A percentile compares a stretch with the other conserved stretches of the same genome.
These are phyloP conservation scores for Kwoniella mangroviensis DNA, from an alignment of 768 basidiomycete species.

Conservation along the genomic window DNA sequence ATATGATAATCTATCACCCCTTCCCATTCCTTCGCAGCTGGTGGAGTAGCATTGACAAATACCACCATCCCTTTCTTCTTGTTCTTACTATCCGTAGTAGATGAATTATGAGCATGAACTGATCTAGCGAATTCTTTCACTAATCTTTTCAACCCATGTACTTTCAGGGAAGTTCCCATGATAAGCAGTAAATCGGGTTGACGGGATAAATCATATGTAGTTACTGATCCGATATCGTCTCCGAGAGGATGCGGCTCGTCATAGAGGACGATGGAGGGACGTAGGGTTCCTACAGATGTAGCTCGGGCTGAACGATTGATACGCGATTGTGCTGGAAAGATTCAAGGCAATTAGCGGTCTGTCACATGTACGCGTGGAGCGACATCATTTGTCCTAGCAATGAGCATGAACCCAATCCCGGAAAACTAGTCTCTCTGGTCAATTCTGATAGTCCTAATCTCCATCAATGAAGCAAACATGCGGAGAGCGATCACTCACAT, in stretches of 20 bases:
- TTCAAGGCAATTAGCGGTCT: too few relatives aligned
- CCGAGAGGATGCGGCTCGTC: conserved; percentile 91
- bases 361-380: too few relatives aligned
- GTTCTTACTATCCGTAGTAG: conserved; percentile 46
- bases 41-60: conserved; percentile 87
- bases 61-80: conserved; percentile 67
- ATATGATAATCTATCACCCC: conserved; percentile 89
- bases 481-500: conserved; percentile 64
- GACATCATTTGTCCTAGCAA: too few relatives aligned
- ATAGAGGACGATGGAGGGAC: conserved; percentile 92
- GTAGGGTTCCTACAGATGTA: conserved; percentile 78
- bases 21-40: conserved; percentile 74
- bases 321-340: conserved; percentile 69
- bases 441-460: too few relatives aligned
- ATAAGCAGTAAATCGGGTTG: conserved; percentile 92
- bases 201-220: conserved; percentile 72
- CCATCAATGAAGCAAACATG: neutral
- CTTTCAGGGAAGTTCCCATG: conserved; percentile 96
- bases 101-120: conserved; percentile 66
- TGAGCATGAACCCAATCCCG: too few relatives aligned
- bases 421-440: too few relatives aligned
- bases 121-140: conserved; percentile 90
- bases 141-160: conserved; percentile 89
- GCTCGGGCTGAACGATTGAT: conserved; percentile 81
- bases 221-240: conserved; percentile 85